A percentile compares a stretch with the other conserved stretches of the same genome.
Evolutionary conservation across 345 rosid species (phyloP).

Genomic region (Syzygium aqueum): DNA sequence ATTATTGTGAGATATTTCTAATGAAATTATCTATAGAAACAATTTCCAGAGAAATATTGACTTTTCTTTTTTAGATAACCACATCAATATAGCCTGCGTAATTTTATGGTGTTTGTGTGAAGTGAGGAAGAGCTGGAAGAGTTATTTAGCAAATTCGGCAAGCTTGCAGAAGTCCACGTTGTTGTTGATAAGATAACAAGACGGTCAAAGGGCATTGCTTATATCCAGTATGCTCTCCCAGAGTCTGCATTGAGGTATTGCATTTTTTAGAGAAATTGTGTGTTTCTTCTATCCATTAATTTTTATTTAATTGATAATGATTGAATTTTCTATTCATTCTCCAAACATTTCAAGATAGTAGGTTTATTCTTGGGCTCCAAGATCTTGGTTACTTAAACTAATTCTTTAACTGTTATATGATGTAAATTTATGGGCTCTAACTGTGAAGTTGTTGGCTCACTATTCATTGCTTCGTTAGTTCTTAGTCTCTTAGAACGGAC

Average conservation of each 20-base stretch:
- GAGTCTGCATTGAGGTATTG: slow-evolving; percentile 76
- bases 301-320: not conserved
- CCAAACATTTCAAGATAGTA: not conserved
- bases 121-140: slow-evolving; percentile 91
- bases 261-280: not conserved
- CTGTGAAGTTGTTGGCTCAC: not conserved
- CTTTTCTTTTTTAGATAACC: not conserved
- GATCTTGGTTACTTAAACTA: not conserved
- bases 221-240: slow-evolving; percentile 45
- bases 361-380: not conserved
- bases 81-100: not conserved
- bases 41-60: not conserved
- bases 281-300: not conserved
- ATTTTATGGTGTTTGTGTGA: not conserved
- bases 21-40: not conserved
- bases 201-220: slow-evolving; percentile 86
- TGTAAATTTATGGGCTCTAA: not conserved
- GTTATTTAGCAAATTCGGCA: slow-evolving; percentile 55
- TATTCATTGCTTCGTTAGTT: not conserved
- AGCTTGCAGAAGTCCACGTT: slow-evolving; percentile 56
- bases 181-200: slow-evolving; percentile 85
- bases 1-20: not conserved
- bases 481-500: not conserved
- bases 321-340: not conserved
- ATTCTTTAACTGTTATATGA: not conserved